phyloP scores from a whole-genome alignment of 441 rosid species.

The Eutrema salsugineum region DNA sequence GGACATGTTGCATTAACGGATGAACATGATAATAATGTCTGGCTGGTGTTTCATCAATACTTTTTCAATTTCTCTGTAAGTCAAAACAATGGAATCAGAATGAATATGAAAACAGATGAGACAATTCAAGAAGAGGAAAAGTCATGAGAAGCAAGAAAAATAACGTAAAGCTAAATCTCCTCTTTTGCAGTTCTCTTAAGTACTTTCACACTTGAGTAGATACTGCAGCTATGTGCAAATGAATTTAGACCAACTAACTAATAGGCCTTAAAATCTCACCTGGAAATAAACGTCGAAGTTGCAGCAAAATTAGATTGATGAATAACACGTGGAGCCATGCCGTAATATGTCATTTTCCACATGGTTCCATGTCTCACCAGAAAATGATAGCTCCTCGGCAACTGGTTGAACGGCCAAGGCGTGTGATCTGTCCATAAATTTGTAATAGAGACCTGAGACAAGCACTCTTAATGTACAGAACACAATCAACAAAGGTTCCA shows the following conservation, averaged over 20 bases:
- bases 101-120: neutral
- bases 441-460: conserved; percentile 80
- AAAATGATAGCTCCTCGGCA: conserved; percentile 91
- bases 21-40: conserved; percentile 86
- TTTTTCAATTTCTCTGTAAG: conserved; percentile 77
- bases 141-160: neutral
- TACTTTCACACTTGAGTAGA: neutral
- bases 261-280: conserved; percentile 46
- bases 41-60: conserved; percentile 98
- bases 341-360: conserved; percentile 92
- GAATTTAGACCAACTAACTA: neutral
- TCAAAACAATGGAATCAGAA: conserved; percentile 11
- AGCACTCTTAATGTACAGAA: conserved; percentile 38
- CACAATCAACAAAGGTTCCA: conserved; percentile 13
- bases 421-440: conserved; percentile 98
- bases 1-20: conserved; percentile 98
- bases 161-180: neutral
- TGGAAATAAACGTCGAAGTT: conserved; percentile 90
- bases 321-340: conserved; percentile 76
- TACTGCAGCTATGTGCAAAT: neutral
- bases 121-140: neutral
- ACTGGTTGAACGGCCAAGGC: conserved; percentile 98
- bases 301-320: conserved; percentile 97
- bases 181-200: neutral
- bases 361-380: conserved; percentile 85